These are phyloP conservation scores for Mycena sanguinolenta DNA, from an alignment of 768 basidiomycete genomes.

Conservation along the genomic window DNA sequence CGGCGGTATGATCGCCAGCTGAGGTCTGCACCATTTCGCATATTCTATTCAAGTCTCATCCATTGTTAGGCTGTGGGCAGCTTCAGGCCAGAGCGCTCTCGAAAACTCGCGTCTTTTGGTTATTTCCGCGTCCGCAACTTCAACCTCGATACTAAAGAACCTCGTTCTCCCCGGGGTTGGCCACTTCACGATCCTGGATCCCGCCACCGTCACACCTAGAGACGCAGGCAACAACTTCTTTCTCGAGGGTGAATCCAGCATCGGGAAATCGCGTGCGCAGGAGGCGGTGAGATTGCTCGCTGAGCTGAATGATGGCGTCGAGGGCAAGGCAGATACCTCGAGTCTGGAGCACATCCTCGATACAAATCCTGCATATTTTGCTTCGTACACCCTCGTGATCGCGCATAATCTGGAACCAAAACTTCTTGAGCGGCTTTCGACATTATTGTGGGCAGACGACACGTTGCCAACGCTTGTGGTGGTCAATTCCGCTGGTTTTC, in stretches of 20 bases:
- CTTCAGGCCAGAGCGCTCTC: slow-evolving; percentile 90
- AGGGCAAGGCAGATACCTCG: slow-evolving; percentile 72
- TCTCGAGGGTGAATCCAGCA: slow-evolving; percentile 78
- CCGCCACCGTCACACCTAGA: slow-evolving; percentile 67
- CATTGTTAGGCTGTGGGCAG: slow-evolving; percentile 82
- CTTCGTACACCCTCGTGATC: slow-evolving; percentile 84
- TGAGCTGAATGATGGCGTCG: slow-evolving; percentile 92
- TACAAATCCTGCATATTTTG: slow-evolving; percentile 64
- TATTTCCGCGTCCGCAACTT: slow-evolving; percentile 84
- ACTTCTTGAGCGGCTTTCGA: slow-evolving; percentile 70
- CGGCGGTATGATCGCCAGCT: slow-evolving; percentile 96
- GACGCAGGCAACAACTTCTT: slow-evolving; percentile 99
- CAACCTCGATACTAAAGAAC: slow-evolving; percentile 94
- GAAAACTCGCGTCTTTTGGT: slow-evolving; percentile 88
- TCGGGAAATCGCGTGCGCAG: slow-evolving; percentile 84
- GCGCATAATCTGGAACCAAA: slow-evolving; percentile 80
- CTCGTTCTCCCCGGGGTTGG: slow-evolving; percentile 96
- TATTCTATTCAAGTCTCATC: neutral
- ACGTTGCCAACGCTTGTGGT: slow-evolving; percentile 77
- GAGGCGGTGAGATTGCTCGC: slow-evolving; percentile 82
- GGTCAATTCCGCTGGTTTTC: slow-evolving; percentile 89
- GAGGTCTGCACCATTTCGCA: slow-evolving; percentile 62
- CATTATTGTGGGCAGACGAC: slow-evolving; percentile 76
- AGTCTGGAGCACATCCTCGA: slow-evolving; percentile 71
- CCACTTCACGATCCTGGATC: slow-evolving; percentile 93